A percentile compares a stretch with the other conserved stretches of the same genome.
Conservation (phyloP, 2,329 filamentous ascomycete species). For the Lachnellula subtilissima region DNA sequence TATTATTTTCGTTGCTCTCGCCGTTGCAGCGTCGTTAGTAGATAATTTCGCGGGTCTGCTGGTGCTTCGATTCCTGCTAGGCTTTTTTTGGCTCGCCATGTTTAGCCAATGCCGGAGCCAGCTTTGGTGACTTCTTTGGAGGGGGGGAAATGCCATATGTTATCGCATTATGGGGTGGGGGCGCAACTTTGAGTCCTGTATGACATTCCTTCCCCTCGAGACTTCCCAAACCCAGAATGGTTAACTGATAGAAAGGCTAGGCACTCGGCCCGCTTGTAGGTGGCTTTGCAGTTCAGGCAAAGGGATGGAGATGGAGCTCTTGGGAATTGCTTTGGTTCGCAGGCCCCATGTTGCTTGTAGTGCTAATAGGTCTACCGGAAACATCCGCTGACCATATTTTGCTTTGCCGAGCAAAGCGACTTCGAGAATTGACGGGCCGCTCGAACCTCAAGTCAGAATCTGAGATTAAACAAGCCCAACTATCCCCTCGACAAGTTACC, state of each 20-base stretch:
- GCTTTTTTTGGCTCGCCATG: conserved; percentile 60
- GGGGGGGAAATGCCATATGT: neutral
- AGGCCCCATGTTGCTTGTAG: conserved; percentile 49
- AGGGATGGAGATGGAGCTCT: conserved; percentile 57
- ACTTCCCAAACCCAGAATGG: neutral
- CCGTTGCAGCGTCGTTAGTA: conserved; percentile 51
- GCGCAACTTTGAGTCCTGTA: neutral
- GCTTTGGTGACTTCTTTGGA: neutral
- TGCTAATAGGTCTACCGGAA: conserved; percentile 59
- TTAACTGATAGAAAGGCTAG: neutral
- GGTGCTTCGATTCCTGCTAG: conserved; percentile 57
- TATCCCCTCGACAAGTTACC: conserved; percentile 39
- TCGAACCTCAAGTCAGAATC: conserved; percentile 51
- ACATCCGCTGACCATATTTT: conserved; percentile 49
- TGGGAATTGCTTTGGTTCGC: conserved; percentile 59
- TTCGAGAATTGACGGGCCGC: conserved; percentile 53
- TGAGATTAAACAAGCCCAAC: conserved; percentile 54
- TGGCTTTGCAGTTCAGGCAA: conserved; percentile 51
- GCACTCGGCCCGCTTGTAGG: conserved; percentile 56
- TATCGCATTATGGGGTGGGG: neutral
- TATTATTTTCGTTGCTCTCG: conserved; percentile 57
- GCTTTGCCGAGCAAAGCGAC: conserved; percentile 50
- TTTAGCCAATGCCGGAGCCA: conserved; percentile 52
- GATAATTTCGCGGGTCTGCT: conserved; percentile 57
- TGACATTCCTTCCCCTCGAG: neutral